Percentiles rank a stretch among this genome's conserved stretches.
Conservation (phyloP, 176 grass and related monocot genomes). For the Raddia distichophylla region DNA sequence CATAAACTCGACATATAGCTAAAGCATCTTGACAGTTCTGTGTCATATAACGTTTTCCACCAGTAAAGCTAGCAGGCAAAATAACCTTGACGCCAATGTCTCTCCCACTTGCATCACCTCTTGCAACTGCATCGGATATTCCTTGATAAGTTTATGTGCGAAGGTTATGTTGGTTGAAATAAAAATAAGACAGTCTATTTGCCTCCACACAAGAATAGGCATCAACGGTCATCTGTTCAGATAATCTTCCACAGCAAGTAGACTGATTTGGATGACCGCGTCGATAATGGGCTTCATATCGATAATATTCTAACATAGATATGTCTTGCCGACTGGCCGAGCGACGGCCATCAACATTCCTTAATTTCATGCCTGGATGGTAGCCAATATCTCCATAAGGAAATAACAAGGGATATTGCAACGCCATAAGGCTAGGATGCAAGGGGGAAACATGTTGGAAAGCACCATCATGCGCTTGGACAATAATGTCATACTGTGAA, state of each 20-base stretch:
- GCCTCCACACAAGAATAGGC: neutral
- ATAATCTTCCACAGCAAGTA: neutral
- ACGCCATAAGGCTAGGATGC: no score
- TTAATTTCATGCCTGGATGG: no score
- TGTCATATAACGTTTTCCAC: neutral
- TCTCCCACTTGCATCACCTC: fast-evolving
- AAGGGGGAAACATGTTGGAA: no score
- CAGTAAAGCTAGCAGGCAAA: neutral
- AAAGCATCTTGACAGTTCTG: neutral
- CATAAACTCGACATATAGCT: neutral
- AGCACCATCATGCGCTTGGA: no score
- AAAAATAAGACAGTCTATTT: neutral
- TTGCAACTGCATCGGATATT: neutral
- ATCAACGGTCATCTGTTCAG: neutral
- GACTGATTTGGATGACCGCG: neutral
- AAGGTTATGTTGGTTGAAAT: neutral
- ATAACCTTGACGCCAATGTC: neutral
- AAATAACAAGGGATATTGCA: no score
- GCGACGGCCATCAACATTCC: no score
- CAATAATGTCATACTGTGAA: no score
- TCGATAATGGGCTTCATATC: neutral
- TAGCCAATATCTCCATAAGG: no score
- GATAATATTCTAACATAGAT: no score
- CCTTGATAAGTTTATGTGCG: neutral
- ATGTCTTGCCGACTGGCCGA: no score